Conservation (phyloP, 345 rosid species). For the Punica granatum region DNA sequence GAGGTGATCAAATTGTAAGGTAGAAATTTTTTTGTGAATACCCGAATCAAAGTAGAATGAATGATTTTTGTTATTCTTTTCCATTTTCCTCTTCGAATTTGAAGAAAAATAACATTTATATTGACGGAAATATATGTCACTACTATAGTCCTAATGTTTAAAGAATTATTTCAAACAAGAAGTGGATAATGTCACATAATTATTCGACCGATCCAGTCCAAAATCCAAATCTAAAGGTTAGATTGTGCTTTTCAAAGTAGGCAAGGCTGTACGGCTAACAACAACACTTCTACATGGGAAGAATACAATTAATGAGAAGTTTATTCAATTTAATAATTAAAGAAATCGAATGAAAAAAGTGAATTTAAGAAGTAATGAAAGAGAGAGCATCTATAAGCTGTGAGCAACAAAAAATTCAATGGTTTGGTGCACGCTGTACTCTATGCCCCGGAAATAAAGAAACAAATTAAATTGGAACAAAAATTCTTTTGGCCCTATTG, state of each 20-base stretch:
- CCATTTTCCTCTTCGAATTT: too few relatives aligned
- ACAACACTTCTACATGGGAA: neutral
- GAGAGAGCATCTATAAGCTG: too few relatives aligned
- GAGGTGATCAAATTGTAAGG: too few relatives aligned
- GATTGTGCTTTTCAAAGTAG: neutral
- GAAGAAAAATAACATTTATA: too few relatives aligned
- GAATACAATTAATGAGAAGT: neutral
- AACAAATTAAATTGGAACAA: neutral
- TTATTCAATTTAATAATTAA: neutral
- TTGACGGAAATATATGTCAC: too few relatives aligned
- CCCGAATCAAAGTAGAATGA: too few relatives aligned
- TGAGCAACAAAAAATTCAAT: too few relatives aligned
- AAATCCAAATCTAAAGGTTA: neutral
- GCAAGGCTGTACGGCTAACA: neutral
- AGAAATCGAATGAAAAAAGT: neutral
- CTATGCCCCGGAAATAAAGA: neutral
- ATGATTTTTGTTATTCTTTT: too few relatives aligned
- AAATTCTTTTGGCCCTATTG: neutral
- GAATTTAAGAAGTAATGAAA: neutral
- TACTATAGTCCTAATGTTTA: neutral
- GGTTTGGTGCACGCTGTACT: too few relatives aligned
- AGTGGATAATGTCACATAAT: neutral
- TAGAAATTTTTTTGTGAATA: too few relatives aligned
- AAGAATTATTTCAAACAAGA: neutral
- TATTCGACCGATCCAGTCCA: neutral